phyloP scores from a whole-genome alignment of 2,329 filamentous ascomycete species.

The Teratosphaeria gauchensis region DNA sequence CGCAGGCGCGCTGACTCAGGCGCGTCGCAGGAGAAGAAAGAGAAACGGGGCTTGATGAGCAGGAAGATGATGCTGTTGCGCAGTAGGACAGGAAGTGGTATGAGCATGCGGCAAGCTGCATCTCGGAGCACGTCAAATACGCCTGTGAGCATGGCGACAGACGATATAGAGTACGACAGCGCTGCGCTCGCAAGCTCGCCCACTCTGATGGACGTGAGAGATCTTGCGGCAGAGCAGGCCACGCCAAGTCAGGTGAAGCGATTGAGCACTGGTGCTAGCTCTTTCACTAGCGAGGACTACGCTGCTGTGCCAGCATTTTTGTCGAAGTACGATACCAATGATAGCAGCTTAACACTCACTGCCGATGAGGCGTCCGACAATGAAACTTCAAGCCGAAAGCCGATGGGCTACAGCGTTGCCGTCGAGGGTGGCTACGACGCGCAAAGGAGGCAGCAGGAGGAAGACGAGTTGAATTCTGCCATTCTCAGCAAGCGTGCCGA shows the following conservation, averaged over 20 bases:
- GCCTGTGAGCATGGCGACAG: not conserved
- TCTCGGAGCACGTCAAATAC: constrained; percentile 5
- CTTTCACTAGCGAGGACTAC: constrained; percentile 36
- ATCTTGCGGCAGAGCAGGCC: constrained; percentile 15
- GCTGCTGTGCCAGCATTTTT: constrained; percentile 29
- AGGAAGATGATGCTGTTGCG: constrained; percentile 24
- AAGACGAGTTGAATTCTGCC: constrained; percentile 57
- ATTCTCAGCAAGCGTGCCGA: constrained; percentile 76
- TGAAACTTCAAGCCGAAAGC: constrained; percentile 21
- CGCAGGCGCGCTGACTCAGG: not conserved
- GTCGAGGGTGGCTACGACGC: constrained; percentile 16
- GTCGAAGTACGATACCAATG: constrained; percentile 16
- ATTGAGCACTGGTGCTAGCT: constrained; percentile 29
- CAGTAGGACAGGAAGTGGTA: constrained; percentile 15
- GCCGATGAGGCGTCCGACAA: constrained; percentile 25
- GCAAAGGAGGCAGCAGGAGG: constrained; percentile 28
- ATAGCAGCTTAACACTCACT: constrained; percentile 4
- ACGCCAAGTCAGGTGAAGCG: constrained; percentile 4
- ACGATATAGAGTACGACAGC: constrained; percentile 1
- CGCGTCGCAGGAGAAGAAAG: constrained; percentile 10
- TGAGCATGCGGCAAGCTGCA: not conserved
- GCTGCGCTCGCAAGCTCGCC: constrained; percentile 19
- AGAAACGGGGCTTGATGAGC: constrained; percentile 22
- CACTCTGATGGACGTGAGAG: constrained; percentile 20
- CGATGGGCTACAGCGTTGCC: constrained; percentile 7